Base-by-base conservation (phyloP, 306 rosid species). In the Pyrus communis region DNA sequence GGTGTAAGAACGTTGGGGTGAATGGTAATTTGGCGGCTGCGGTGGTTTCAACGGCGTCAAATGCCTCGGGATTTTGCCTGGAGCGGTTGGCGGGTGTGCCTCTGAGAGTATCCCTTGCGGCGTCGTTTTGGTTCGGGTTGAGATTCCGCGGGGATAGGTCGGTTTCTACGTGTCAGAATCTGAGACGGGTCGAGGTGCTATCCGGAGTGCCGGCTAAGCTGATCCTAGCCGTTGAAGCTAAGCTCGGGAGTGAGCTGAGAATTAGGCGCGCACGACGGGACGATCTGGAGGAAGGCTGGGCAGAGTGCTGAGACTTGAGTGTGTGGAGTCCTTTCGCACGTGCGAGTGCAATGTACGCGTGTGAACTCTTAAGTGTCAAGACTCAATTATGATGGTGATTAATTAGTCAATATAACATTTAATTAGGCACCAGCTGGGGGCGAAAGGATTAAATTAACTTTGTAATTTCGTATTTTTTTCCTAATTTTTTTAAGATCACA, bases 91-190 rank as follows among this genome's bases (percentile, higher is more conserved):
- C 55, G 57, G 60, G 18, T 3, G 72, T 85, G 38, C 89, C 92
- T 33, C 73, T 75, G 49, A 80, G 85, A 62, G 94, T 89, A 63
- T 78, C 70, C 3, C 74, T 82, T 1, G 88, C 97, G 84, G 78
- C 88, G 89, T 83, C 97, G 89, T 85, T 91, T 81, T 91, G 97
- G 97, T 76, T 75, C 33, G 92, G 83, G 0, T 8, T 91, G 51
- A 85, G 87, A 69, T 68, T 67, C 40, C n/a, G 84, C 33, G 81
- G 82, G 60, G 81, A 75, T 62, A 22, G 49, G 17, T 15, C 54
- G 12, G 10, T 62, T 22, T 79, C 81, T 40, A 83, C 87, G 82
- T 74, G 19, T 35, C 86, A 68, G 59, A 82, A 78, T 51, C 82
- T 91, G 76, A 70, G 35, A 30, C 74, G 78, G 73, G 71, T 91